phyloP scores from a whole-genome alignment of 768 basidiomycete species.

The Mycena galericulata region DNA sequence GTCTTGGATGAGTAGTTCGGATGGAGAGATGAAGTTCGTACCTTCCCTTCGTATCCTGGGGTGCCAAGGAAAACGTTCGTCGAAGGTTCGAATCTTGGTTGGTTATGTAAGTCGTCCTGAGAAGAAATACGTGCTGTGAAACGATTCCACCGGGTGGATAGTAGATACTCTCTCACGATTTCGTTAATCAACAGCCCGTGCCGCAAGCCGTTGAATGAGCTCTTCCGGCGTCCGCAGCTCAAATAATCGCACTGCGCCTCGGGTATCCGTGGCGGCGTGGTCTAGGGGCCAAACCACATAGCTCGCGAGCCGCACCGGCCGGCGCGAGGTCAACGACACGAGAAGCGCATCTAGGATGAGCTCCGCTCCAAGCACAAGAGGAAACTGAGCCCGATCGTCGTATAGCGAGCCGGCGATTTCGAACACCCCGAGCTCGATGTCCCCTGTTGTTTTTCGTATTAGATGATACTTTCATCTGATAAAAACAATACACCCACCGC shows the following conservation, averaged over 20 bases:
- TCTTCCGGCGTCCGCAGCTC: constrained; percentile 17
- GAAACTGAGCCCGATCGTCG: constrained; percentile 2
- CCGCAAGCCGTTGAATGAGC: constrained; percentile 4
- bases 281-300: not conserved
- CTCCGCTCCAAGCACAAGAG: constrained; percentile 19
- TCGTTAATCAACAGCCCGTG: not conserved
- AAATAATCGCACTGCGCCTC: constrained; percentile 18
- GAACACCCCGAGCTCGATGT: constrained; percentile 21
- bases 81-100: too few species aligned
- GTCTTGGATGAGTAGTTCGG: too few species aligned
- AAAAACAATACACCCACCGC: not conserved
- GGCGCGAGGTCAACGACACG: constrained; percentile 14
- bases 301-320: constrained; percentile 18
- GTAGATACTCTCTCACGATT: too few species aligned
- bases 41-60: too few species aligned
- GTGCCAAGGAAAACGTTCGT: too few species aligned
- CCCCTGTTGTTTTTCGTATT: too few species aligned
- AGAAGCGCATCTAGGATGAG: constrained; percentile 26
- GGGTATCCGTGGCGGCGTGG: not conserved
- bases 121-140: too few species aligned
- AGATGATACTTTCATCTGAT: too few species aligned
- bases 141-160: too few species aligned
- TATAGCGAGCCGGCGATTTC: constrained; percentile 23
- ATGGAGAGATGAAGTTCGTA: too few species aligned
- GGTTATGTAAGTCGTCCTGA: too few species aligned